phyloP scores from a whole-genome alignment of 1,284 basidiomycete genomes.

The Melampsora abietis-canadensis region DNA sequence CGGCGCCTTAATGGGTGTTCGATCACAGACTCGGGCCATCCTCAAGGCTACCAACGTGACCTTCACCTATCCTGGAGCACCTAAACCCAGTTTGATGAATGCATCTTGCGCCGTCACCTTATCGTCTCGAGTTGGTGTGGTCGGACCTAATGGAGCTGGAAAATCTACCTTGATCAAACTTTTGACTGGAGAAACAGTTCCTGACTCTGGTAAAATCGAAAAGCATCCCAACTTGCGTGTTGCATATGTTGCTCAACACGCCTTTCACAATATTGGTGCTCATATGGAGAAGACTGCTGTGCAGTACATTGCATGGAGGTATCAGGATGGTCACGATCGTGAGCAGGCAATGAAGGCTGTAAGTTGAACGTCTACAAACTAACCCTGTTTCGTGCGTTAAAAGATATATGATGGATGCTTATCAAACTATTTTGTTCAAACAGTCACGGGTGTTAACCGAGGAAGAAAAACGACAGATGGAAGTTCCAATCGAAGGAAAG shows the following conservation, averaged over 20 bases:
- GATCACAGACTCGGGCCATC: conserved; percentile 93
- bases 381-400: neutral
- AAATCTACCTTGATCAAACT: conserved; percentile 97
- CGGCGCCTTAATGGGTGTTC: conserved; percentile 93
- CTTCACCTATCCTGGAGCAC: conserved; percentile 87
- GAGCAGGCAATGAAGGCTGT: conserved; percentile 82
- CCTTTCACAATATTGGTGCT: conserved; percentile 82
- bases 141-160: conserved; percentile 88
- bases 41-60: conserved; percentile 89
- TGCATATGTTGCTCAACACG: conserved; percentile 97
- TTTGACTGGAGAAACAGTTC: conserved; percentile 87
- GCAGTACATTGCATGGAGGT: conserved; percentile 96
- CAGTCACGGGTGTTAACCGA: conserved; percentile 78
- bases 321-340: conserved; percentile 98
- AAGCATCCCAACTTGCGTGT: conserved; percentile 94
- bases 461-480: conserved; percentile 77
- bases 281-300: conserved; percentile 93
- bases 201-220: conserved; percentile 88
- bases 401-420: neutral
- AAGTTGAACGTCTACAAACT: conserved; percentile 8
- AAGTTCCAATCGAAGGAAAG: conserved; percentile 84
- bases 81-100: conserved; percentile 76
- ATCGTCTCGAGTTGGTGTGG: conserved; percentile 69
- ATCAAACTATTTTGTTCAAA: neutral
- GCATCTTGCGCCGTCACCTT: conserved; percentile 89